Conservation (phyloP, 2,329 filamentous ascomycete genomes). For the Fusarium sacchari region DNA sequence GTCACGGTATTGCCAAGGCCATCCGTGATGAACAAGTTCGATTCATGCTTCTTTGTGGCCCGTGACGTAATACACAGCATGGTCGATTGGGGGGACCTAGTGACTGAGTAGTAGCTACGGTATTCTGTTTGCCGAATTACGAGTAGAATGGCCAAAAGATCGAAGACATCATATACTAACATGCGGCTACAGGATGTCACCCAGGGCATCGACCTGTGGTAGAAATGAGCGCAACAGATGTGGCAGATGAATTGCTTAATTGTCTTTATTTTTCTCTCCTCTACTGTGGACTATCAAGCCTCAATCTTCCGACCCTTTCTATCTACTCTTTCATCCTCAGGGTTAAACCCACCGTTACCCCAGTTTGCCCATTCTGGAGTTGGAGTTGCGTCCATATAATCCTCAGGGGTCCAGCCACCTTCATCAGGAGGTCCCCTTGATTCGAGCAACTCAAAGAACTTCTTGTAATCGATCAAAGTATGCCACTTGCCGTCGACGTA, state of each 20-base stretch:
- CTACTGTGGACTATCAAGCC: constrained; percentile 27
- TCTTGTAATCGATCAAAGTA: constrained; percentile 88
- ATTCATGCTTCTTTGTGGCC: background rate
- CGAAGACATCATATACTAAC: background rate
- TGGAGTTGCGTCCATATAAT: constrained; percentile 17
- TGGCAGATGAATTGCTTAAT: background rate
- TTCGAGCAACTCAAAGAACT: constrained; percentile 87
- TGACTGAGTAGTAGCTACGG: background rate
- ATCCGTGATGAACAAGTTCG: background rate
- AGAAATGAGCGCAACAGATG: background rate
- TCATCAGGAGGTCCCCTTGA: constrained; percentile 65
- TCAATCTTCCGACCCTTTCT: constrained; percentile 80
- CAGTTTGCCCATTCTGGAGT: constrained; percentile 89
- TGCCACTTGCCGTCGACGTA: constrained; percentile 82
- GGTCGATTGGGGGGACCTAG: background rate
- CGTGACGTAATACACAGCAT: background rate
- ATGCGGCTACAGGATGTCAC: background rate
- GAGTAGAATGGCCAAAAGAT: background rate
- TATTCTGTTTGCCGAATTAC: background rate
- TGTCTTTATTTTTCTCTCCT: constrained; percentile 4
- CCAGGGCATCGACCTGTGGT: background rate
- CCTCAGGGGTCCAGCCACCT: constrained; percentile 61
- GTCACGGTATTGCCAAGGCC: background rate
- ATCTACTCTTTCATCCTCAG: constrained; percentile 86
- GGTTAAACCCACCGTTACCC: constrained; percentile 95